Conservation (phyloP, 208 protist species). For the Borovskyia barvae region DNA sequence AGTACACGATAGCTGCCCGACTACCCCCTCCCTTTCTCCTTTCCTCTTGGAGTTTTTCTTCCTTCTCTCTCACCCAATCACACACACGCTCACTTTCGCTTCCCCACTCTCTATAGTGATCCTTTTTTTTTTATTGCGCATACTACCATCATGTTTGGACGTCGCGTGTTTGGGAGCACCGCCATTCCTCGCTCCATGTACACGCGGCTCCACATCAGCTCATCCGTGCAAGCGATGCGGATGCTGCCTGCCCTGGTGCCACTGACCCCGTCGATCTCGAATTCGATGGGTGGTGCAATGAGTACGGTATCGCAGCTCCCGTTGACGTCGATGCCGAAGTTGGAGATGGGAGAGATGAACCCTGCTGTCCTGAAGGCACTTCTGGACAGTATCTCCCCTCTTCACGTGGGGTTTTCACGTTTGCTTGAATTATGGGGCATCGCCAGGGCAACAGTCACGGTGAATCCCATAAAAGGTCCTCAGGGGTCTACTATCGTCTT, state of each 20-base stretch:
- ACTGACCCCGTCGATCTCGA: conserved; percentile 24
- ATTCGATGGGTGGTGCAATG: conserved; percentile 14
- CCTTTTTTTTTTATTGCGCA: conserved; percentile 11
- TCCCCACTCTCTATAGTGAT: neutral
- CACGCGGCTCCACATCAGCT: conserved; percentile 65
- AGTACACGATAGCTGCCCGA: too few relatives aligned
- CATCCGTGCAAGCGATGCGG: conserved; percentile 49
- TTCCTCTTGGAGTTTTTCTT: neutral
- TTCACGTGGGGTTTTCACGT: conserved; percentile 54
- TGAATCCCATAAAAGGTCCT: conserved; percentile 10
- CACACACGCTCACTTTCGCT: neutral
- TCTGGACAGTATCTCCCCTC: conserved; percentile 44
- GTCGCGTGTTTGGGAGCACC: conserved; percentile 71
- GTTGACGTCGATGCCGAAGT: conserved; percentile 19
- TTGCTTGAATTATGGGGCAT: conserved; percentile 90
- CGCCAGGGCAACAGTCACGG: conserved; percentile 35
- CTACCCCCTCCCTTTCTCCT: neutral
- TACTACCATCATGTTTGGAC: conserved; percentile 50
- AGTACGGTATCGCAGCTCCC: conserved; percentile 4
- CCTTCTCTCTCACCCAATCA: neutral
- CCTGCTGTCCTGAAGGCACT: conserved; percentile 40
- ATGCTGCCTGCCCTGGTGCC: conserved; percentile 65
- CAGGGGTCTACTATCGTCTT: neutral
- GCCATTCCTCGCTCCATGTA: conserved; percentile 77
- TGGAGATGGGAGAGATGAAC: conserved; percentile 31